Evolutionary conservation across 306 rosid genomes (phyloP).

Genomic region (Erythrophleum fordii): DNA sequence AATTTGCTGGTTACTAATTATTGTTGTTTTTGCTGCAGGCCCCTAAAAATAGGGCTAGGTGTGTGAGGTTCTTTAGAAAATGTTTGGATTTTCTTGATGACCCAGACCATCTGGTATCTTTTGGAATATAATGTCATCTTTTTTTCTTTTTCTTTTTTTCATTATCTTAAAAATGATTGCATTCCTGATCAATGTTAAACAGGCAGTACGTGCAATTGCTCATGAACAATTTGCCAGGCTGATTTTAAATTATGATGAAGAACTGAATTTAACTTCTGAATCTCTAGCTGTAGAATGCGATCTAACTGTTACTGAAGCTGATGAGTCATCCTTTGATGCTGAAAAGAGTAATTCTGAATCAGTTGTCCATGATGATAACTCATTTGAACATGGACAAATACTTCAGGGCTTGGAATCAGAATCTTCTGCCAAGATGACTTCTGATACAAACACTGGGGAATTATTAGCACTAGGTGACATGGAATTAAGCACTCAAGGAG

Average conservation of each 20-base stretch:
- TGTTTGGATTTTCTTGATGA: slow-evolving; percentile 93
- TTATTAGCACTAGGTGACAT: slow-evolving; percentile 47
- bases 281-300: slow-evolving; percentile 68
- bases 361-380: slow-evolving; percentile 43
- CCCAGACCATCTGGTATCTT: slow-evolving; percentile 85
- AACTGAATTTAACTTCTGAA: slow-evolving; percentile 73
- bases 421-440: slow-evolving; percentile 54
- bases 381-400: slow-evolving; percentile 50
- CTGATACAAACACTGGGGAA: slow-evolving; percentile 54
- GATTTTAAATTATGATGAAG: slow-evolving; percentile 77
- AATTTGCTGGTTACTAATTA: slow-evolving; percentile 37
- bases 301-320: slow-evolving; percentile 66
- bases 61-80: slow-evolving; percentile 80
- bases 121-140: slow-evolving; percentile 27
- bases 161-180: slow-evolving; percentile 21
- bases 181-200: slow-evolving; percentile 43
- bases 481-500: slow-evolving; percentile 48
- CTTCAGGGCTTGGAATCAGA: slow-evolving; percentile 51
- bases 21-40: slow-evolving; percentile 61
- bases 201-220: slow-evolving; percentile 95
- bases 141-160: slow-evolving; percentile 23
- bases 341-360: slow-evolving; percentile 59
- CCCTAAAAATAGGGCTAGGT: slow-evolving; percentile 79
- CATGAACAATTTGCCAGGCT: slow-evolving; percentile 98
- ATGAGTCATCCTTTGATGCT: slow-evolving; percentile 68